Base-by-base conservation (phyloP, 352 stramenopile genomes). In the Pythium periplocum region DNA sequence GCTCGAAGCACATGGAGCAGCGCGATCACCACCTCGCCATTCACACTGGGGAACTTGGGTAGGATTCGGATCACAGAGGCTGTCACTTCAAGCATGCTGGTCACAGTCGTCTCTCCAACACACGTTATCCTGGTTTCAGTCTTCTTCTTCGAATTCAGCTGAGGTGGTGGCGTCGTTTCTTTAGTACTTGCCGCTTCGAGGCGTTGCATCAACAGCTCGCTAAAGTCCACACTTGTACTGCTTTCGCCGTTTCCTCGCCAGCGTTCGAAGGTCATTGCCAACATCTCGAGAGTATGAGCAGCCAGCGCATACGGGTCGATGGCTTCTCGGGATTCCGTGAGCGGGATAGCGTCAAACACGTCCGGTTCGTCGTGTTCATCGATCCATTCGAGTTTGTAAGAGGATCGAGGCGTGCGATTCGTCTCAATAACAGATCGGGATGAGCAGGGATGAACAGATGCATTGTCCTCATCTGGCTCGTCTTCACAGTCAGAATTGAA, bases 301-400 rank as follows among this genome's bases (percentile, higher is more conserved):
- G 59, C 69, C 4, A 45, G 57, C 7, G 82, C 55, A 17, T 62
- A 76, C 4, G 64, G 54, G 32, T 88, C 71, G 6, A 86, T 57
- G 8, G 57, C 42, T 12, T 83, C 65, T 4, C 64, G 63, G 11
- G 41, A 6, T 1, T 59, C 45, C 6, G 69, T 83, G 33, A 86
- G 59, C 1, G 56, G 46, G 4, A 56, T 51, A 0, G 73, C 54
- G 4, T 54, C 42, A 12, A 83, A 86, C 0, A 61, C 51, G 0
- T 47, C 40, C 10, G 57, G 48, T n/a, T 80, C 67, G 4, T 66
- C 53, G 9, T 65, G 68, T 40, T 85, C 75, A 34, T 77, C 71
- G 31, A 72, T 51, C 78, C 75, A 86, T 40, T 83, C 73, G 26
- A 88, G 59, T 30, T 69, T 72, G 49, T 62, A 42, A 12, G 17